Percentiles rank a stretch among this genome's conserved stretches.
Conservation (phyloP, 2,329 filamentous ascomycete genomes). For the Botrytis elliptica region DNA sequence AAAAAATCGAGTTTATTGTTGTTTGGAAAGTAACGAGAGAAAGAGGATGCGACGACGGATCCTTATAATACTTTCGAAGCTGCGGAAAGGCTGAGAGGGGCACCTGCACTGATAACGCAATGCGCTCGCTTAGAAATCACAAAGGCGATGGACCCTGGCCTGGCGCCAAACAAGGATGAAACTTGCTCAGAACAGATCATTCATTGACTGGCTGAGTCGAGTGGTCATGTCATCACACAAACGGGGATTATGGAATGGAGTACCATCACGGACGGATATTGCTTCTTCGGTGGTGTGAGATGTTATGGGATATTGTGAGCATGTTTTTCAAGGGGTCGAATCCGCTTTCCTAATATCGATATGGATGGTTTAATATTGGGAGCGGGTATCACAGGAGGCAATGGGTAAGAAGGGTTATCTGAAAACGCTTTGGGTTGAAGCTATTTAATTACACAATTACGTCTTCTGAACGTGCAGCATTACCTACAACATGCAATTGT, state of each 20-base stretch:
- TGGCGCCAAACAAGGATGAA: constrained; percentile 16
- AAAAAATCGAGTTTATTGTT: not conserved
- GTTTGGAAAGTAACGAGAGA: not conserved
- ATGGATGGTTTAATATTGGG: not conserved
- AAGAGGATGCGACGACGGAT: not conserved
- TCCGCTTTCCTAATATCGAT: not conserved
- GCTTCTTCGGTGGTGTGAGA: not conserved
- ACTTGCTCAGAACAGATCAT: constrained; percentile 22
- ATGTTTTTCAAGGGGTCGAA: constrained; percentile 8
- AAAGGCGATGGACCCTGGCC: not conserved
- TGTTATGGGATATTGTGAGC: not conserved
- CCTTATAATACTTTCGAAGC: not conserved
- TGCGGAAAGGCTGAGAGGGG: not conserved
- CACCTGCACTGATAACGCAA: not conserved
- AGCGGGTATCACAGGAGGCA: not conserved
- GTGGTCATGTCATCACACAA: not conserved
- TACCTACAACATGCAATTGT: not conserved
- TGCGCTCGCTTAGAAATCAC: constrained; percentile 16
- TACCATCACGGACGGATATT: not conserved
- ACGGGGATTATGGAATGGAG: not conserved
- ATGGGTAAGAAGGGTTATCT: not conserved
- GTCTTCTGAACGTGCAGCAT: not conserved
- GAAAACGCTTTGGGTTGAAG: not conserved
- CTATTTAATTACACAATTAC: not conserved
- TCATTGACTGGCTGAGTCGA: not conserved